Evolutionary conservation across 2,329 filamentous ascomycete species (phyloP).

Genomic region (Laburnicola sp.): DNA sequence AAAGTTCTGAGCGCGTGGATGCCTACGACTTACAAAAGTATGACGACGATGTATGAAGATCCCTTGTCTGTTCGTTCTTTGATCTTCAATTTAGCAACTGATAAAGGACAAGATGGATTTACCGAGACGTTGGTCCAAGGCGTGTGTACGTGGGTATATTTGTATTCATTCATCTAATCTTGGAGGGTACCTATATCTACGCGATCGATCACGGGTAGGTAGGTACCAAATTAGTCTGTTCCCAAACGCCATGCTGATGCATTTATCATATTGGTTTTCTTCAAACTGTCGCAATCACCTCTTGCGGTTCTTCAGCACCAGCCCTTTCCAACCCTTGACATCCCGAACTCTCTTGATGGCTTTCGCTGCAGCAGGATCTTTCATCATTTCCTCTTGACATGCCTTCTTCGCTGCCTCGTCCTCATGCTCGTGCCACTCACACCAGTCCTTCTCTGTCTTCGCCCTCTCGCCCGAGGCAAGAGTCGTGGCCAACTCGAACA

Average conservation of each 20-base stretch:
- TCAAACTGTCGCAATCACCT: slow-evolving; percentile 18
- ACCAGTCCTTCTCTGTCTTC: slow-evolving; percentile 44
- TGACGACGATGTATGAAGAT: too few species aligned
- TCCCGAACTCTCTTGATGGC: slow-evolving; percentile 39
- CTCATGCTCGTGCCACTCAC: slow-evolving; percentile 43
- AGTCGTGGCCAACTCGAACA: slow-evolving; percentile 40
- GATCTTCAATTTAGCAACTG: too few species aligned
- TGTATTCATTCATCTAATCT: slow-evolving; percentile 9
- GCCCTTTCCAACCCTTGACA: slow-evolving; percentile 42
- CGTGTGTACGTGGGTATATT: slow-evolving; percentile 4
- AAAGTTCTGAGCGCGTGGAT: too few species aligned
- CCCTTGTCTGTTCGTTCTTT: too few species aligned
- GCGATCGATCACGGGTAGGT: not conserved
- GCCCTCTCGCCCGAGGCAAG: slow-evolving; percentile 39
- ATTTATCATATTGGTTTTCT: not conserved
- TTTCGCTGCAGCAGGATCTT: slow-evolving; percentile 35
- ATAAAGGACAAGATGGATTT: too few species aligned
- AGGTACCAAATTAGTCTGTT: not conserved
- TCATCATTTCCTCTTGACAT: slow-evolving; percentile 36
- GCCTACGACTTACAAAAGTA: too few species aligned
- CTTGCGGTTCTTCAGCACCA: slow-evolving; percentile 44
- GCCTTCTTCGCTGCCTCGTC: slow-evolving; percentile 37
- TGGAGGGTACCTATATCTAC: slow-evolving; percentile 3
- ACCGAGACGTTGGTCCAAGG: too few species aligned
- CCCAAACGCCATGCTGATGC: slow-evolving; percentile 6